phyloP scores from a whole-genome alignment of 257 asterid species.

The Solanum chmielewskii region DNA sequence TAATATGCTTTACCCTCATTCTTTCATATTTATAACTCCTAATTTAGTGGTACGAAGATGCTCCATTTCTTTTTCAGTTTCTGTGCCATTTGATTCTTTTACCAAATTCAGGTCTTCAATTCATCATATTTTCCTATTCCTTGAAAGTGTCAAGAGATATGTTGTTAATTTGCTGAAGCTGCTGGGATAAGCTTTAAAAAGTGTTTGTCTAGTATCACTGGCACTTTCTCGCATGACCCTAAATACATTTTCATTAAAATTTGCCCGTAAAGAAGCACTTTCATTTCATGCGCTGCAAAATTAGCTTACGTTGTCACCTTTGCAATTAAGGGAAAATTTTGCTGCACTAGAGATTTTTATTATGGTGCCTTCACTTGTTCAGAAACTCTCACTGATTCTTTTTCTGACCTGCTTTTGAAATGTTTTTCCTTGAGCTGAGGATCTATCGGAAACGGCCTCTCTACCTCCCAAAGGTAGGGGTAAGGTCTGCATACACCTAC shows the following conservation, averaged over 20 bases:
- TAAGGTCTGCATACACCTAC: background rate
- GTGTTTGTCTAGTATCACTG: background rate
- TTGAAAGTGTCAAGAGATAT: background rate
- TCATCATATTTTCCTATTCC: background rate
- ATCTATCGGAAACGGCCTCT: background rate
- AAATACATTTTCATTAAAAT: background rate
- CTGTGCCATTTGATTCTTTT: background rate
- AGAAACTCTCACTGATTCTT: background rate
- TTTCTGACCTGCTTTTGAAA: background rate
- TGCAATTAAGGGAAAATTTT: background rate
- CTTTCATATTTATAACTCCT: background rate
- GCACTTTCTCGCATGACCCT: background rate
- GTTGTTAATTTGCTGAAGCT: background rate
- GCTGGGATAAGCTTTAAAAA: background rate
- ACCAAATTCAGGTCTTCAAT: background rate
- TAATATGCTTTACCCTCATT: background rate
- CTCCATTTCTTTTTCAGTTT: background rate
- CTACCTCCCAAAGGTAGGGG: background rate
- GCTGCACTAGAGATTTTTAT: background rate
- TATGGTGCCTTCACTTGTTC: background rate
- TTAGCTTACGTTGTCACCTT: background rate
- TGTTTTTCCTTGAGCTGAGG: background rate
- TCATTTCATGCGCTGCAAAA: background rate
- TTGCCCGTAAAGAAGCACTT: background rate
- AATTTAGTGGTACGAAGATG: background rate